Evolutionary conservation across 345 rosid species (phyloP), one percentile per base, ranked within the genome.

Genomic region (Stellera chamaejasme): DNA sequence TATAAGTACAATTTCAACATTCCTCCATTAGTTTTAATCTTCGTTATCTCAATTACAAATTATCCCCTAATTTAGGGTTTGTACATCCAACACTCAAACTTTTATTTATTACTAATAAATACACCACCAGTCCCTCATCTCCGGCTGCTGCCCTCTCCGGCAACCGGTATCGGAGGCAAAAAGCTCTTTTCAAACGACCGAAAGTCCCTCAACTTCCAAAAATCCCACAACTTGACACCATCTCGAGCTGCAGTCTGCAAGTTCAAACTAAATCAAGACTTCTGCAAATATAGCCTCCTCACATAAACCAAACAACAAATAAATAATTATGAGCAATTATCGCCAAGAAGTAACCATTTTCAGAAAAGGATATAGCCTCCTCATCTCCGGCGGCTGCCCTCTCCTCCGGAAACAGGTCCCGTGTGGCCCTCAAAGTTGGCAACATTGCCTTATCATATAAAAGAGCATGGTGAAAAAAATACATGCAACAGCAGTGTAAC

Each of bases 151-250:
- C n/a, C n/a, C n/a, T n/a, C n/a, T n/a, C n/a, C n/a, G n/a, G n/a
- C n/a, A n/a, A n/a, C n/a, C n/a, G n/a, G n/a, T n/a, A n/a, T n/a
- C n/a, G n/a, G n/a, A n/a, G n/a, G n/a, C n/a, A n/a, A n/a, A n/a
- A n/a, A n/a, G n/a, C n/a, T n/a, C n/a, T n/a, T n/a, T n/a, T 69
- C 68, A 42, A 89, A 79, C 15, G 96, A 74, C 52, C 91, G 80
- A 70, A 93, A 93, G 65, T 89, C 89, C 81, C 74, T 86, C 80
- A 93, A 78, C 70, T 89, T 93, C 9, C 99, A 91, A 62, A 93
- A 80, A 74, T 89, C 99, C 97, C 96, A 93, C 74, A 89, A 61
- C 75, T 80, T 93, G 68, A 93, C 96, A 68, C 99, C 89, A 73
- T 93, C 99, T 66, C 68, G 72, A 4, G 97, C 99, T 32, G 97